phyloP scores from a whole-genome alignment of 1,284 basidiomycete species.

The Sanghuangporus sanghuang region DNA sequence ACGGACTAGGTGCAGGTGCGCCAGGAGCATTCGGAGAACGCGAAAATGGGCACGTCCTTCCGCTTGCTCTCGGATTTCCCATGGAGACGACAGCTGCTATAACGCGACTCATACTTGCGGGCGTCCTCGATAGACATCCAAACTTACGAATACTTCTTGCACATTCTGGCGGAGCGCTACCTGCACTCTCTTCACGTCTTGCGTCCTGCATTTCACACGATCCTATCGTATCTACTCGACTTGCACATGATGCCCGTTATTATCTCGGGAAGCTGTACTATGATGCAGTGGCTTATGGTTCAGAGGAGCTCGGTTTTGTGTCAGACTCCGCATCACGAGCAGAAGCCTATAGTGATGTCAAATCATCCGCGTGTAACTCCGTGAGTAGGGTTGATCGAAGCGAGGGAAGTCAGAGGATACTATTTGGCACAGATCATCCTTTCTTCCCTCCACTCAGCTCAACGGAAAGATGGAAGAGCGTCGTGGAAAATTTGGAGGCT shows the following conservation, averaged over 20 bases:
- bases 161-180: constrained; percentile 80
- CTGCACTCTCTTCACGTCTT: constrained; percentile 75
- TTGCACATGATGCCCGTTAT: constrained; percentile 79
- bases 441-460: constrained; percentile 79
- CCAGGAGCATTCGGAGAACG: constrained; percentile 62
- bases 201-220: constrained; percentile 83
- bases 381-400: constrained; percentile 34
- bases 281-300: constrained; percentile 80
- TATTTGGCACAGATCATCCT: constrained; percentile 87
- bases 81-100: constrained; percentile 83
- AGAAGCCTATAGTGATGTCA: constrained; percentile 38
- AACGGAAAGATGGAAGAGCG: constrained; percentile 74
- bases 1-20: constrained; percentile 60
- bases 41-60: constrained; percentile 81
- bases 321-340: constrained; percentile 65
- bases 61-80: constrained; percentile 82
- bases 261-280: constrained; percentile 76
- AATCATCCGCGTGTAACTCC: constrained; percentile 28
- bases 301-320: constrained; percentile 77
- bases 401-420: constrained; percentile 49
- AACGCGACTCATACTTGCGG: constrained; percentile 75
- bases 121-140: constrained; percentile 75
- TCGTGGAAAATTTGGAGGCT: constrained; percentile 77
- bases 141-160: constrained; percentile 71
- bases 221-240: constrained; percentile 64